Evolutionary conservation across 495 filamentous ascomycete genomes (phyloP).

Genomic region (Xeromyces bisporus): DNA sequence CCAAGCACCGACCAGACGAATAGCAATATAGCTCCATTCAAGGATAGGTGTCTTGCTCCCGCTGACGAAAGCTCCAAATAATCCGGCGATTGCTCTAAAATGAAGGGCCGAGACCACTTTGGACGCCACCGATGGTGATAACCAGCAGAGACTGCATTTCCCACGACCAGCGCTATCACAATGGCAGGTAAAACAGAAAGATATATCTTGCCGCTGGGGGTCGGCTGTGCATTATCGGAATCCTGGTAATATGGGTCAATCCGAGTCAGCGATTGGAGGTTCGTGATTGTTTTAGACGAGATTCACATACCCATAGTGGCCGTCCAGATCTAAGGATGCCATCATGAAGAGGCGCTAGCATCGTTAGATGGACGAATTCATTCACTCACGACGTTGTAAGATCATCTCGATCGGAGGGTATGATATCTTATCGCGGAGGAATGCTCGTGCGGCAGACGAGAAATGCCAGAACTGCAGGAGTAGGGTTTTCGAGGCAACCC

Average conservation of each 20-base stretch:
- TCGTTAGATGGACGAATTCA: too few relatives aligned
- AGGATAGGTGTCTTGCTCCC: constrained; percentile 9
- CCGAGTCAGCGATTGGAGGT: not conserved
- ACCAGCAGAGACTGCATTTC: constrained; percentile 17
- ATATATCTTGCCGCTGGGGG: constrained; percentile 29
- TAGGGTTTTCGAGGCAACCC: too few relatives aligned
- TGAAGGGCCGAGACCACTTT: constrained; percentile 33
- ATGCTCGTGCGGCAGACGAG: too few relatives aligned
- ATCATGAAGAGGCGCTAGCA: not conserved
- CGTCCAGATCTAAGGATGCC: not conserved
- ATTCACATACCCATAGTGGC: not conserved
- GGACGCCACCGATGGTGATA: constrained; percentile 19
- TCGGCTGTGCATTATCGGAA: constrained; percentile 28
- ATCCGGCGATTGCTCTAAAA: constrained; percentile 22
- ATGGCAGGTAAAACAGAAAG: constrained; percentile 29
- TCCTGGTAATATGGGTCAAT: constrained; percentile 30
- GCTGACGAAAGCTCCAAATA: constrained; percentile 12
- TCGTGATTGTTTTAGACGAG: not conserved
- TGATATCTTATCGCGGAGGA: too few relatives aligned
- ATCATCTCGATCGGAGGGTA: too few relatives aligned
- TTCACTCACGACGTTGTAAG: too few relatives aligned
- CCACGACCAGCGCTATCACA: constrained; percentile 20
- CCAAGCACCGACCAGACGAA: constrained; percentile 25
- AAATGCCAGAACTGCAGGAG: too few relatives aligned
- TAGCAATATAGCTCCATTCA: constrained; percentile 20